Percentiles rank a stretch among this genome's conserved stretches.
phyloP scores from a whole-genome alignment of 1,139 yeast species.

The Candida dubliniensis region DNA sequence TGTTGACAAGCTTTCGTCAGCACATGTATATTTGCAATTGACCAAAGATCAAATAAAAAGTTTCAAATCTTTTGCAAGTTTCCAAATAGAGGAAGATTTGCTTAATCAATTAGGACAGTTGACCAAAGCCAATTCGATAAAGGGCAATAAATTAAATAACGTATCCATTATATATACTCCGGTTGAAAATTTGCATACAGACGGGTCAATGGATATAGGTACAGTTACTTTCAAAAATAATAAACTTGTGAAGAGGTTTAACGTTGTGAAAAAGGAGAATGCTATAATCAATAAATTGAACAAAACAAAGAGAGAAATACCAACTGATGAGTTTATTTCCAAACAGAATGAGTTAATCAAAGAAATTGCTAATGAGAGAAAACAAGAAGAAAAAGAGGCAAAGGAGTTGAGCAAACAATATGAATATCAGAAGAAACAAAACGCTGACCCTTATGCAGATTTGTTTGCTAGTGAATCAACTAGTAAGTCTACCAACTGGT shows the following conservation, averaged over 20 bases:
- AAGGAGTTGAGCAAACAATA: slow-evolving; percentile 20
- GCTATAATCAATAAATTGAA: slow-evolving; percentile 63
- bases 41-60: slow-evolving; percentile 41
- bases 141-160: slow-evolving; percentile 72
- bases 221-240: slow-evolving; percentile 72
- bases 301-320: slow-evolving; percentile 55
- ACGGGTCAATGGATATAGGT: slow-evolving; percentile 79
- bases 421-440: slow-evolving; percentile 30
- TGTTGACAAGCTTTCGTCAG: slow-evolving; percentile 77
- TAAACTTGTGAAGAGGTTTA: slow-evolving; percentile 52
- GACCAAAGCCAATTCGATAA: slow-evolving; percentile 78
- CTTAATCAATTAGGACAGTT: slow-evolving; percentile 68
- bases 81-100: slow-evolving; percentile 51
- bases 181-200: slow-evolving; percentile 68
- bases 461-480: slow-evolving; percentile 44
- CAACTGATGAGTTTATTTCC: slow-evolving; percentile 53
- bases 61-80: slow-evolving; percentile 29
- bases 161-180: slow-evolving; percentile 75
- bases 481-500: slow-evolving; percentile 56
- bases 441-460: slow-evolving; percentile 57
- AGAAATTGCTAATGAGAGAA: slow-evolving; percentile 35
- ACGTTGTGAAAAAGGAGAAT: slow-evolving; percentile 60
- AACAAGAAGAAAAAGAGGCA: slow-evolving; percentile 33
- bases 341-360: slow-evolving; percentile 41
- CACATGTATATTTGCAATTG: slow-evolving; percentile 74